A percentile compares a stretch with the other conserved stretches of the same genome.
Evolutionary conservation across 2,329 filamentous ascomycete genomes (phyloP).

Genomic region (Pleoardoris graminearum): DNA sequence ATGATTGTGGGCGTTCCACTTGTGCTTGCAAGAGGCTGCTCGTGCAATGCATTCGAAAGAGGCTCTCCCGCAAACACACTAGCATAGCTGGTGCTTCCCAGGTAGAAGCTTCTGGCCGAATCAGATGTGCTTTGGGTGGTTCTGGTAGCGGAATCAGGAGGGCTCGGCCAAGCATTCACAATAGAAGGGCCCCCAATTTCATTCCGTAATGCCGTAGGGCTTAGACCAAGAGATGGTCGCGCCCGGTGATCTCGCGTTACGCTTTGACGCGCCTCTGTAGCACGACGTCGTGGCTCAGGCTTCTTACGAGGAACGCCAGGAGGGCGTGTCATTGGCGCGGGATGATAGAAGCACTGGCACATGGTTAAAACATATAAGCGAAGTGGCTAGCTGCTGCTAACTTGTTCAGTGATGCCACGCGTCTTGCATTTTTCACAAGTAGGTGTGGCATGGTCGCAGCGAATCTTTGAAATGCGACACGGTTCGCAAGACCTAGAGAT

Average conservation of each 20-base stretch:
- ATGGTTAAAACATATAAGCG: constrained; percentile 10
- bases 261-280: constrained; percentile 21
- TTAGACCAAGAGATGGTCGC: constrained; percentile 29
- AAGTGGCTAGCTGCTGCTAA: constrained; percentile 14
- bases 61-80: constrained; percentile 38
- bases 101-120: constrained; percentile 34
- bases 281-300: constrained; percentile 35
- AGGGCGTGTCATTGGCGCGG: constrained; percentile 43
- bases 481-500: constrained; percentile 38
- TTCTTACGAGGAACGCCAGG: constrained; percentile 42
- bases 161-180: constrained; percentile 34
- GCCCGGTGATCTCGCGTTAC: constrained; percentile 22
- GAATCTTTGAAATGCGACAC: constrained; percentile 42
- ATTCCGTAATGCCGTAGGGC: constrained; percentile 34
- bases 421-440: constrained; percentile 40
- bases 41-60: constrained; percentile 34
- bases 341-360: constrained; percentile 41
- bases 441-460: constrained; percentile 41
- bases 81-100: constrained; percentile 44
- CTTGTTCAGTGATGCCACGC: constrained; percentile 40
- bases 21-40: constrained; percentile 32
- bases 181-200: constrained; percentile 20
- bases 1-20: constrained; percentile 25
- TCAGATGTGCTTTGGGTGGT: constrained; percentile 27
- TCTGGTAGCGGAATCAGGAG: constrained; percentile 30